phyloP scores from a whole-genome alignment of 768 basidiomycete genomes.

The Leccinum longicurvipes region DNA sequence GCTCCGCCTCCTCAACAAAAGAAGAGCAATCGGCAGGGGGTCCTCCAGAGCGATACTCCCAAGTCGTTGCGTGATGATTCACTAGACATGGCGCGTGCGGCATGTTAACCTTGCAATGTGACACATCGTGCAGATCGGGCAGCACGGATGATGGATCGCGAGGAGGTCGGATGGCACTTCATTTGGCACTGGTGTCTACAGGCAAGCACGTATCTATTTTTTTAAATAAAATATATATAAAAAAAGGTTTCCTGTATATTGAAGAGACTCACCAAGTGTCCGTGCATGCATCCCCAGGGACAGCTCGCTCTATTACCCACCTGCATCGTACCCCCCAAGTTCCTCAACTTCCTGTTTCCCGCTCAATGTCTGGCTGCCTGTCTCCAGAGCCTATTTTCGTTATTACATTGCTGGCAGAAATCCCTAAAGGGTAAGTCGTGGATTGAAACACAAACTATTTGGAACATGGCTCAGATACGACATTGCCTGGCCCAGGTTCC shows the following conservation, averaged over 20 bases:
- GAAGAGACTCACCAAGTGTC: slow-evolving; percentile 48
- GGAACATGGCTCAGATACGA: too few species aligned
- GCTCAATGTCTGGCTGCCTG: too few species aligned
- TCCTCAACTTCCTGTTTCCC: too few species aligned
- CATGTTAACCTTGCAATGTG: slow-evolving; percentile 41
- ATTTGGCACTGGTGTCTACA: slow-evolving; percentile 48
- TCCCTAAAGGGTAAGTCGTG: too few species aligned
- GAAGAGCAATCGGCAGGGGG: slow-evolving; percentile 36
- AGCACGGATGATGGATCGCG: slow-evolving; percentile 38
- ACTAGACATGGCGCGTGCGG: slow-evolving; percentile 36
- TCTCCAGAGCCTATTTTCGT: too few species aligned
- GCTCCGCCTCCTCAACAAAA: slow-evolving; percentile 41
- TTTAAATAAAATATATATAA: too few species aligned
- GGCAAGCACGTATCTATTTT: neutral
- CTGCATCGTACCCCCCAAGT: too few species aligned
- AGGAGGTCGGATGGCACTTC: slow-evolving; percentile 49
- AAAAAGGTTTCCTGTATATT: slow-evolving; percentile 36
- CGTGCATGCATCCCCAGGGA: too few species aligned
- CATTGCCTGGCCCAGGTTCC: too few species aligned
- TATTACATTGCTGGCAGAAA: too few species aligned
- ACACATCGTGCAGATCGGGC: slow-evolving; percentile 10
- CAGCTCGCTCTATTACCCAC: too few species aligned
- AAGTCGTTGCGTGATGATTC: slow-evolving; percentile 40
- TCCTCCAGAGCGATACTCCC: slow-evolving; percentile 39
- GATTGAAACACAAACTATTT: too few species aligned